Evolutionary conservation across 2,329 filamentous ascomycete species (phyloP).

Genomic region (Aureobasidium sp.): DNA sequence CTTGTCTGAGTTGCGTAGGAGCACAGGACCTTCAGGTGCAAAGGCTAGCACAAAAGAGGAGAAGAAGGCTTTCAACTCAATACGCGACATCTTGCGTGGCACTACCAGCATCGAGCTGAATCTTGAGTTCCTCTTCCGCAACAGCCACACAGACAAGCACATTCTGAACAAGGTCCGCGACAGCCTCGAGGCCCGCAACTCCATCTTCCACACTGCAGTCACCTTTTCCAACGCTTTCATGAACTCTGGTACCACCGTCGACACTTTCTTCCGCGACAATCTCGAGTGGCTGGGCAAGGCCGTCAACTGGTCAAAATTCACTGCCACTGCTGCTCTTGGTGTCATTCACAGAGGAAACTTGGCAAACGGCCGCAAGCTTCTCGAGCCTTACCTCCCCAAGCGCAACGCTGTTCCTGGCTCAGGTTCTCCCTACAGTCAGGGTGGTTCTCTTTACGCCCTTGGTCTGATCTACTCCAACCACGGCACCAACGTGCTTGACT

Average conservation of each 20-base stretch:
- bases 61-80: slow-evolving; percentile 46
- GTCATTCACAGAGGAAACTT: slow-evolving; percentile 96
- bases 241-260: slow-evolving; percentile 96
- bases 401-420: slow-evolving; percentile 57
- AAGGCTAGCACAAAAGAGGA: slow-evolving; percentile 38
- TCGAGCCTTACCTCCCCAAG: slow-evolving; percentile 89
- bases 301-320: slow-evolving; percentile 99
- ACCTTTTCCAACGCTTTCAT: slow-evolving; percentile 98
- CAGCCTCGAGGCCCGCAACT: slow-evolving; percentile 89
- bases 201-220: slow-evolving; percentile 95
- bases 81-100: slow-evolving; percentile 63
- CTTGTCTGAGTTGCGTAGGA: slow-evolving; percentile 46
- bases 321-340: slow-evolving; percentile 87
- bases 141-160: slow-evolving; percentile 83
- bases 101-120: slow-evolving; percentile 92
- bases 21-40: slow-evolving; percentile 34
- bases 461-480: slow-evolving; percentile 97
- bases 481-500: slow-evolving; percentile 78
- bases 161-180: slow-evolving; percentile 96
- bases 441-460: slow-evolving; percentile 89
- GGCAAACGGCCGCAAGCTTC: slow-evolving; percentile 81
- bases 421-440: slow-evolving; percentile 91
- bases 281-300: slow-evolving; percentile 97
- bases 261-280: slow-evolving; percentile 98
- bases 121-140: slow-evolving; percentile 91